Conservation (phyloP, 2,329 filamentous ascomycete species). For the Fusarium sp. region DNA sequence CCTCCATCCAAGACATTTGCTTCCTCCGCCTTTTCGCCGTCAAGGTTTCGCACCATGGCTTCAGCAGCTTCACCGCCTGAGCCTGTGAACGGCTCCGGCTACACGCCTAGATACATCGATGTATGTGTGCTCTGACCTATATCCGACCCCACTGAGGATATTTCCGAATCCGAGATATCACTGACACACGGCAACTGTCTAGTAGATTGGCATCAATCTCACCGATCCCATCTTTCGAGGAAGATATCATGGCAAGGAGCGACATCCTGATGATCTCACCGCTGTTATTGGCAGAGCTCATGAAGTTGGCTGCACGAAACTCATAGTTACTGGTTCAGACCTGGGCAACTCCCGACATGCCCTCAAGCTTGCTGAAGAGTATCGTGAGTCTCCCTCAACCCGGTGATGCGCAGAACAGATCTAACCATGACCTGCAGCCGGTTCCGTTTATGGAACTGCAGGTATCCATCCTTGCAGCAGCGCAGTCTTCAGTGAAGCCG, state of each 20-base stretch:
- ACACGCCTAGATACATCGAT: conserved; percentile 66
- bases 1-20: conserved; percentile 8
- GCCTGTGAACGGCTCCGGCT: conserved; percentile 32
- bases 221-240: conserved; percentile 91
- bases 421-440: conserved; percentile 59
- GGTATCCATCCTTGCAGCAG: conserved; percentile 94
- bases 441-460: conserved; percentile 85
- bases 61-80: conserved; percentile 37
- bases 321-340: conserved; percentile 94
- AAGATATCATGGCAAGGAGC: conserved; percentile 78
- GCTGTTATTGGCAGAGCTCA: conserved; percentile 80
- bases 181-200: conserved; percentile 33
- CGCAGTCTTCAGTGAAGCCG: conserved; percentile 72
- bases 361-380: conserved; percentile 73
- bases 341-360: conserved; percentile 79
- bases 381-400: conserved; percentile 63
- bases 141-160: conserved; percentile 13
- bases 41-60: conserved; percentile 42
- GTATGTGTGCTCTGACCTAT: conserved; percentile 53
- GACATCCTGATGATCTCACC: conserved; percentile 75
- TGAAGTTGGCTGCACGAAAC: conserved; percentile 81
- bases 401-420: neutral
- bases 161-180: conserved; percentile 11
- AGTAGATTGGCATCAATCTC: conserved; percentile 89
- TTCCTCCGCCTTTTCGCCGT: conserved; percentile 9